Evolutionary conservation across 148 eudicot species (phyloP).

Genomic region (Fagopyrum tataricum): DNA sequence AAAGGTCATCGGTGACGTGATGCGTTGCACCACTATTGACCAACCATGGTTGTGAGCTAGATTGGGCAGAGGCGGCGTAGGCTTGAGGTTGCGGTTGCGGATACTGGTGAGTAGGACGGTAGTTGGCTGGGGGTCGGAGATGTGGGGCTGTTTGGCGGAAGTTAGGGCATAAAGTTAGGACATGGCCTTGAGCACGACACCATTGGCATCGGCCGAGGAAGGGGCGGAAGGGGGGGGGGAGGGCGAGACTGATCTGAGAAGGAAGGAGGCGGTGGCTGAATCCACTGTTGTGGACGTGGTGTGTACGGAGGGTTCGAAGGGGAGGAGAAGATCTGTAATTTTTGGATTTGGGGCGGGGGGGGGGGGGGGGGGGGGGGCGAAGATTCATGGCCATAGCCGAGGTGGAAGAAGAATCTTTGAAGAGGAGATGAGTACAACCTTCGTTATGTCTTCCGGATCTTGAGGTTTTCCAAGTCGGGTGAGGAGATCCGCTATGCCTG

Average conservation of each 20-base stretch:
- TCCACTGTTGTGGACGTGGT: background rate
- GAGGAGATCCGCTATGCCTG: background rate
- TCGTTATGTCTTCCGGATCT: background rate
- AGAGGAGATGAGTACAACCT: background rate
- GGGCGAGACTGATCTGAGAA: background rate
- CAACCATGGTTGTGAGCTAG: background rate
- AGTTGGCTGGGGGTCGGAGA: background rate
- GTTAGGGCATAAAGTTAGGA: background rate
- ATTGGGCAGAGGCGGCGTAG: background rate
- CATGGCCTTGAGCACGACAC: background rate
- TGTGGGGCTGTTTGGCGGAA: background rate
- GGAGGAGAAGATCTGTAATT: background rate
- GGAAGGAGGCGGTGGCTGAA: background rate
- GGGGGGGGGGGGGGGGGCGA: too few relatives aligned
- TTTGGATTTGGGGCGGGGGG: too few relatives aligned
- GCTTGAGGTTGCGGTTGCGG: background rate
- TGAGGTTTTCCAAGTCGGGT: background rate
- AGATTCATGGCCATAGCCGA: background rate
- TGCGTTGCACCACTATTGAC: background rate
- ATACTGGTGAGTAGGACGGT: background rate
- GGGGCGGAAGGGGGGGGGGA: background rate
- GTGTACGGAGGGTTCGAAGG: background rate
- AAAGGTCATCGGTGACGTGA: background rate
- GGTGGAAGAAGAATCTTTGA: background rate
- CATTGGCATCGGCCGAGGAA: background rate